Evolutionary conservation across 805 yeast species (phyloP), one percentile per base, ranked within the genome.

Genomic region (Candida dajiaensis): DNA sequence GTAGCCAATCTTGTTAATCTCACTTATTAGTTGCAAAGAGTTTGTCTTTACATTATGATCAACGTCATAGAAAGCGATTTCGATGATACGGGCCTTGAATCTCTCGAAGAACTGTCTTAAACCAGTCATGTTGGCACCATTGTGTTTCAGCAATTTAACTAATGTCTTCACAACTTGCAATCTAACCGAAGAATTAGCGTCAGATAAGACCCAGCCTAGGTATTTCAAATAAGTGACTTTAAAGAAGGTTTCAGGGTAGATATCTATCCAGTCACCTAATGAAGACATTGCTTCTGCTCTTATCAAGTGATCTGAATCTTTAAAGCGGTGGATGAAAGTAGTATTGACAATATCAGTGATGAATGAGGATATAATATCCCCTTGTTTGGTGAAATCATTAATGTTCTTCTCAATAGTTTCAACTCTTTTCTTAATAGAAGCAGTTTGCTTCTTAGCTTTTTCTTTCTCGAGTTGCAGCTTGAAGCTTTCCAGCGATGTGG

Each of bases 201-300:
- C 97, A n/a, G 90, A 81, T 38, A 90, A 67, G 29, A 87, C 69
- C 95, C 95, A 85, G 5, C 96, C 96, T 57, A 85, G 74, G 62
- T 85, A 87, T 51, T 89, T 76, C 51, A 89, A 70, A 57, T 81
- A 87, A 1, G 81, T 69, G 12, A 83, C 81, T 50, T 80, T 85
- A 52, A 85, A 75, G 56, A 85, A 89, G 45, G 72, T 67, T 47
- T 84, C 89, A 0, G 96, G 95, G 50, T 76, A 76, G 7, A 67
- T 59, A n/a, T 74, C 71, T 66, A 87, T 85, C 87, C 95, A 85
- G 16, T 65, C 68, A n/a, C 88, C 80, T 43, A 89, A 67, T 31
- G 74, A 72, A 9, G 62, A 55, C 55, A 87, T 69, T 45, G 96
- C 84, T 47, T 83, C 89, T 26, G 76, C 74, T 54, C 97, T 73